Conservation (phyloP, 2,329 filamentous ascomycete species). For the Hymenoscyphus infarciens region DNA sequence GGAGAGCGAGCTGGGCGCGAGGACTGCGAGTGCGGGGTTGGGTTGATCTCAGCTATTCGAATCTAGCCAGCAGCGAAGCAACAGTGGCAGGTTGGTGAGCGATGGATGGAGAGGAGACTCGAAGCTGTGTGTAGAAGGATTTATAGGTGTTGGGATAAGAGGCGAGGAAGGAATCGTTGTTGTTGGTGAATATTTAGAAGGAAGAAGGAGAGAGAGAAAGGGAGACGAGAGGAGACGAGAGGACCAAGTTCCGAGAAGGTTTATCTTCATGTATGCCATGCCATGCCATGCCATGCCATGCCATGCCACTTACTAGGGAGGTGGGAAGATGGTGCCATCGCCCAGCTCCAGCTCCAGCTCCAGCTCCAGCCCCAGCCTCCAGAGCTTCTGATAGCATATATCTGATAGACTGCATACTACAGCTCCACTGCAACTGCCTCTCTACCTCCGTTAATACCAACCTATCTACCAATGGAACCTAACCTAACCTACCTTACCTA, state of each 20-base stretch:
- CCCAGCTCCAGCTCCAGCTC: not conserved
- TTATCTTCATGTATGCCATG: conserved; percentile 6
- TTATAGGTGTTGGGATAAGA: not conserved
- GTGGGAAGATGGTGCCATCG: not conserved
- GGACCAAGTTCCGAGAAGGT: not conserved
- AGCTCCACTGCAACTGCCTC: not conserved
- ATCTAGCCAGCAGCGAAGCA: not conserved
- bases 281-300: too few relatives aligned
- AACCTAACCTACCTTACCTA: too few relatives aligned
- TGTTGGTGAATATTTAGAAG: conserved; percentile 1
- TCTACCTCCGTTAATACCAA: not conserved
- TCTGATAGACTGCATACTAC: not conserved
- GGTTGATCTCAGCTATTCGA: conserved; percentile 5
- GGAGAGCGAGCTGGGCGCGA: not conserved
- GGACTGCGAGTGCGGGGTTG: not conserved
- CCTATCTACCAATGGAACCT: not conserved
- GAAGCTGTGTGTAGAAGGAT: not conserved
- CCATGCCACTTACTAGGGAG: not conserved
- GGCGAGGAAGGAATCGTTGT: not conserved
- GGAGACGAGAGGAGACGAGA: not conserved
- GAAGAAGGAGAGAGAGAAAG: not conserved
- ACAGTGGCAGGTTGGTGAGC: not conserved
- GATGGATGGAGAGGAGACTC: not conserved
- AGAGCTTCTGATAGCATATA: not conserved
- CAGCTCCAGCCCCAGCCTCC: not conserved